Evolutionary conservation across 345 rosid species (phyloP), one percentile per base, ranked within the genome.

Genomic region (Rhodomyrtus tomentosa): DNA sequence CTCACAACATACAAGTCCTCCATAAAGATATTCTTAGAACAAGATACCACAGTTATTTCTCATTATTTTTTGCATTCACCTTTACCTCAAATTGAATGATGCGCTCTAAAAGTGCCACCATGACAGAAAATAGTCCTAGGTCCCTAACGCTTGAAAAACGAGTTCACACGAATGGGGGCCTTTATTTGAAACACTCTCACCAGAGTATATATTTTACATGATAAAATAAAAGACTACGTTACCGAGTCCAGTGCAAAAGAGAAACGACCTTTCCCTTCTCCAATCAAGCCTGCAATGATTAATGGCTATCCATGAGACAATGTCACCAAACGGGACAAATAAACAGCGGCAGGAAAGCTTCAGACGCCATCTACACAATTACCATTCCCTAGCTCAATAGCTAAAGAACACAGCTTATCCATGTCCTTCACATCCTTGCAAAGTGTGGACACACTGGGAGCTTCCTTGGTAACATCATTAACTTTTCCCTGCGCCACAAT

Each of bases 171-270:
- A 81, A 50, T 81, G 76, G 32, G 24, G 42, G 24, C 42, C 24
- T 32, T 32, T 62, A 32, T 32, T 32, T 32, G 76, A 62, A 62
- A 32, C 42, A 10, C 8, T 10, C 42, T 62, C 24, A 16, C 12
- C 12, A 62, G 74, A 62, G 76, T 62, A 32, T 16, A 62, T 7
- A 8, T 62, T 32, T 62, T 32, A 32, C 76, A 62, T 32, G 42
- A 62, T 32, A 62, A 32, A 32, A 29, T 29, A 29, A 32, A 62
- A 62, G 76, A 62, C 76, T 32, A 32, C 16, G 42, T 62, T 93
- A 97, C 98, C 88, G 93, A 95, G 87, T 95, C 98, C 76, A 97
- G 88, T 58, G 98, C 99, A 87, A 94, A 89, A 53, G 90, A 92
- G 86, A 97, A 95, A 87, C 88, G 91, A 62, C 80, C 89, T 85